phyloP scores from a whole-genome alignment of 2,329 filamentous ascomycete species.

The Alternaria arbusti region DNA sequence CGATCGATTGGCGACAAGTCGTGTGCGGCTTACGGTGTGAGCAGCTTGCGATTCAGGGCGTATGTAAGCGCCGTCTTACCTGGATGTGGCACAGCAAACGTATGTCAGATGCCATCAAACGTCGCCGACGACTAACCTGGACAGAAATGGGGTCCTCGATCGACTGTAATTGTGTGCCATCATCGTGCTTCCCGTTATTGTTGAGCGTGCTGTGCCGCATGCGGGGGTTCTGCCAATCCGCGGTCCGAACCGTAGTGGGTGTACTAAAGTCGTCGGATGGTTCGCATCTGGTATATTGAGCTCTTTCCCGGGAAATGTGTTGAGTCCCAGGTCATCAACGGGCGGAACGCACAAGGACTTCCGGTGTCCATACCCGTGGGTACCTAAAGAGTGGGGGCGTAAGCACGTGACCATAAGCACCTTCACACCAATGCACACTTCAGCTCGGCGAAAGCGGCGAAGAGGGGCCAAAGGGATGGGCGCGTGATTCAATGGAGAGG shows the following conservation, averaged over 20 bases:
- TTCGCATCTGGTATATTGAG: not conserved
- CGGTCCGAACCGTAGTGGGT: slow-evolving; percentile 1
- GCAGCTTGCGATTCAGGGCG: not conserved
- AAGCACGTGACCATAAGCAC: not conserved
- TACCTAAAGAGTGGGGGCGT: not conserved
- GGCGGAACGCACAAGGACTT: not conserved
- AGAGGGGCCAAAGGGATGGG: not conserved
- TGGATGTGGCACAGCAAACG: not conserved
- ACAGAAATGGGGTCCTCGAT: not conserved
- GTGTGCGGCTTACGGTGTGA: not conserved
- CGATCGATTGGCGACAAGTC: not conserved
- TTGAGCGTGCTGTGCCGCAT: not conserved
- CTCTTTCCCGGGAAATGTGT: not conserved
- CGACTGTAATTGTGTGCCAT: not conserved
- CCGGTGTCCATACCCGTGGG: not conserved
- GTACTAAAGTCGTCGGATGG: not conserved
- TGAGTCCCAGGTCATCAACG: not conserved
- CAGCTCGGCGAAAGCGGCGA: not conserved
- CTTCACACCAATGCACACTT: not conserved
- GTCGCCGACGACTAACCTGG: not conserved
- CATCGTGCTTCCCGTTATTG: not conserved
- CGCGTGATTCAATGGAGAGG: too few relatives aligned
- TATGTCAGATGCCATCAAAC: slow-evolving; percentile 1
- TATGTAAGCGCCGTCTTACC: not conserved
- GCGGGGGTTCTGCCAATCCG: not conserved